Evolutionary conservation across 306 rosid species (phyloP), one percentile per base, ranked within the genome.

Genomic region (Canavalia gladiata): DNA sequence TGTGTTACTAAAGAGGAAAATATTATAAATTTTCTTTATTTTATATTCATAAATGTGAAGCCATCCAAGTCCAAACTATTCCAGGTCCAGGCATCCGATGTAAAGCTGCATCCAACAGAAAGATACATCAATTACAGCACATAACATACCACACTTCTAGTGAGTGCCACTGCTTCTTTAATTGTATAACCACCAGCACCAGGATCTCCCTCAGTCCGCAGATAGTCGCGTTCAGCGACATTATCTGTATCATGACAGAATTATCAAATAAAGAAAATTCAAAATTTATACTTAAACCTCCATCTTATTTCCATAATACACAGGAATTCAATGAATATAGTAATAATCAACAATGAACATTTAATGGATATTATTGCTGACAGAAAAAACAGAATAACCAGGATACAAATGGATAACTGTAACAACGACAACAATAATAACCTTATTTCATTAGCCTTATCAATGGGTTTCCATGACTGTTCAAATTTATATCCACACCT

Each of bases 161-260:
- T 90, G 59, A 93, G 94, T 30, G 88, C 89, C 71, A 90, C 87
- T 34, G 98, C 98, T 86, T 95, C 98, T 86, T 89, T 95, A 79
- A 95, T 89, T 72, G 98, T 91, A 85, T 93, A 95, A 84, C 99
- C 99, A 37, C 90, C 88, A 62, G 96, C 97, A 82, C 92, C 86
- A 33, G 98, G 98, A 77, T 93, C 97, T 51, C 98, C 99, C 80
- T 95, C 99, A 1, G 94, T 87, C 77, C 97, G 91, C 83, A 95
- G 86, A 86, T 83, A 93, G 88, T 95, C 99, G 3, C 96, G 96
- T 51, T 90, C 90, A 42, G 86, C 58, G 71, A 88, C 81, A 81
- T 87, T 78, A 74, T 82, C 94, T 85, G 82, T 75, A 80, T 68
- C 50, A 74, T 68, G 29, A 74, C 79, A 74, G 65, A 59, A 79